Percentiles rank a stretch among this genome's conserved stretches.
Conservation (phyloP, 2,329 filamentous ascomycete species). For the Claviceps quebecensis region DNA sequence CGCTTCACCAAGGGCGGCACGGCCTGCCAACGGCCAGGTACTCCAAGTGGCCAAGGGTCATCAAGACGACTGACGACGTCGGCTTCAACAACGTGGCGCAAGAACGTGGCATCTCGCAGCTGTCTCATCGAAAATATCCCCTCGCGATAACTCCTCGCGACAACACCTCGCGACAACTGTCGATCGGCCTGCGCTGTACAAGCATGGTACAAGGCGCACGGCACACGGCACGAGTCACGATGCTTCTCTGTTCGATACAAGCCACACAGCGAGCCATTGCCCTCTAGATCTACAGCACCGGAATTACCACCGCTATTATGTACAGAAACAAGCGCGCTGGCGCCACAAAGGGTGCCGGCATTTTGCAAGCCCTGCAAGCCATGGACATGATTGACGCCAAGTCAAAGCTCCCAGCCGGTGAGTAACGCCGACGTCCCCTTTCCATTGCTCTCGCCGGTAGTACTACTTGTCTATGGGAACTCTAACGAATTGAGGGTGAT, state of each 20-base stretch:
- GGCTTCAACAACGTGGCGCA: neutral
- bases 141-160: neutral
- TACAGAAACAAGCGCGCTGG: slow-evolving; percentile 28
- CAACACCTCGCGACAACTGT: neutral
- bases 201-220: neutral
- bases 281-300: neutral
- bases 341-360: slow-evolving; percentile 30
- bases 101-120: neutral
- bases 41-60: too few relatives aligned
- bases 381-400: slow-evolving; percentile 69
- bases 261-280: slow-evolving; percentile 1
- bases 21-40: too few relatives aligned
- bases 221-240: neutral
- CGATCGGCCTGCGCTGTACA: neutral
- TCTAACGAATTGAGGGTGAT: too few relatives aligned
- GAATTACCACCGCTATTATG: slow-evolving; percentile 17
- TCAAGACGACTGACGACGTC: too few relatives aligned
- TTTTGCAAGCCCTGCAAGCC: slow-evolving; percentile 65
- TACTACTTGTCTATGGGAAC: neutral
- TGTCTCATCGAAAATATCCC: neutral
- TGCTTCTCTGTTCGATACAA: neutral
- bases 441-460: neutral
- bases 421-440: neutral
- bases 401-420: slow-evolving; percentile 71
- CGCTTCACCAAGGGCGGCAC: too few relatives aligned